These are phyloP conservation scores for Xylaria digitata DNA, from an alignment of 2,329 filamentous ascomycete genomes.

Conservation along the genomic window DNA sequence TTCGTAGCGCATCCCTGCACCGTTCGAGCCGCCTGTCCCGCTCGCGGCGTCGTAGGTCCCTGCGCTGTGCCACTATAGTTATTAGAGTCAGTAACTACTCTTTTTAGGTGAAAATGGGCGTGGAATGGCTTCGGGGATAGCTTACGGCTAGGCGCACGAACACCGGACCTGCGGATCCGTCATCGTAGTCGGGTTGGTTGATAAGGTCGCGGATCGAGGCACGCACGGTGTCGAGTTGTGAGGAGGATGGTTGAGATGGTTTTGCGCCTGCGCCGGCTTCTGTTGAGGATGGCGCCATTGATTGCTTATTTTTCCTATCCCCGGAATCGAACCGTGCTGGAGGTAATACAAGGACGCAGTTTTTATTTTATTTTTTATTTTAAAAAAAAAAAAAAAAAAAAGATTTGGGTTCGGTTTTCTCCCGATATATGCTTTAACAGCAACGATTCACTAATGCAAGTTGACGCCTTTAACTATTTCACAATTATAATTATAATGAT, in stretches of 20 bases:
- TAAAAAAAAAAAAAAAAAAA: not conserved
- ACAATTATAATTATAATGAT: too few relatives aligned
- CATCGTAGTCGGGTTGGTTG: slow-evolving; percentile 71
- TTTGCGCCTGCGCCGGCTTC: not conserved
- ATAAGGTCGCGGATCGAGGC: slow-evolving; percentile 65
- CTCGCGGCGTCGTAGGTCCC: slow-evolving; percentile 70
- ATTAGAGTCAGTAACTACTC: too few relatives aligned
- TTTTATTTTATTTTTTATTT: not conserved
- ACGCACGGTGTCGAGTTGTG: slow-evolving; percentile 56
- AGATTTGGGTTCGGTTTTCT: not conserved
- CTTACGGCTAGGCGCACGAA: slow-evolving; percentile 67
- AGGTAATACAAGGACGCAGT: not conserved
- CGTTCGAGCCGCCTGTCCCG: slow-evolving; percentile 72
- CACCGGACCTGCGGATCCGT: slow-evolving; percentile 72
- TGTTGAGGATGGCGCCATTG: slow-evolving; percentile 9
- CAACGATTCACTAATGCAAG: not conserved
- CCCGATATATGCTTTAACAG: too few relatives aligned
- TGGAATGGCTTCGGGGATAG: too few relatives aligned
- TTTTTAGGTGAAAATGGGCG: too few relatives aligned
- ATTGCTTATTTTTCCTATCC: not conserved
- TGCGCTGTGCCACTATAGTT: slow-evolving; percentile 65
- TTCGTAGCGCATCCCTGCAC: slow-evolving; percentile 74
- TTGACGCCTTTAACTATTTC: not conserved
- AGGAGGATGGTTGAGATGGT: slow-evolving; percentile 34
- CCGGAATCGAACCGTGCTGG: not conserved